Evolutionary conservation across 805 yeast genomes (phyloP).

Genomic region (Metschnikowia vanudenii): DNA sequence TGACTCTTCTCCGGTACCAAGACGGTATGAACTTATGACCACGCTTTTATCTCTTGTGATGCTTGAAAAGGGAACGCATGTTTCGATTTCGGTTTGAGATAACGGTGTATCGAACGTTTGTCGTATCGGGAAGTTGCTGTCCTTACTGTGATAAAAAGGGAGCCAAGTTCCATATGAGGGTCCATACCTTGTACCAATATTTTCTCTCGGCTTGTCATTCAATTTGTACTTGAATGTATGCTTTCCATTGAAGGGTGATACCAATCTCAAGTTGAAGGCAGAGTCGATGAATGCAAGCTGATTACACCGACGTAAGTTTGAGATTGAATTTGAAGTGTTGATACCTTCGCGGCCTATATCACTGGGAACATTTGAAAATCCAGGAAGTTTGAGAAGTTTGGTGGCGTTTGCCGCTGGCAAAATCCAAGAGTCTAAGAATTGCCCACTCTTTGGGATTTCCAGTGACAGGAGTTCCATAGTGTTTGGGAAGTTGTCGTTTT

Average conservation of each 20-base stretch:
- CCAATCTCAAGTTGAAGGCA: conserved; percentile 29
- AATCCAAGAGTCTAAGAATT: conserved; percentile 45
- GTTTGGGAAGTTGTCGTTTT: conserved; percentile 31
- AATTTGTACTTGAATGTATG: conserved; percentile 41
- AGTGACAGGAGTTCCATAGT: conserved; percentile 15
- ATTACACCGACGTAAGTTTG: conserved; percentile 8
- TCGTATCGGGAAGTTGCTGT: background rate
- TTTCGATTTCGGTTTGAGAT: conserved; percentile 56
- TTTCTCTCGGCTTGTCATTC: conserved; percentile 24
- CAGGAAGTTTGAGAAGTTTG: conserved; percentile 28
- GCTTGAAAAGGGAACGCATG: conserved; percentile 43
- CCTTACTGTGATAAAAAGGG: conserved; percentile 5
- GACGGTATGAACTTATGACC: conserved; percentile 29
- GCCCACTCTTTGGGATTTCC: conserved; percentile 8
- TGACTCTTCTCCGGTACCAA: conserved; percentile 18
- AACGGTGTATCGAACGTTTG: conserved; percentile 28
- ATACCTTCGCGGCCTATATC: background rate
- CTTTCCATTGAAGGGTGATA: conserved; percentile 39
- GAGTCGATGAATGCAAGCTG: conserved; percentile 37
- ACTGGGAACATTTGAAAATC: conserved; percentile 12
- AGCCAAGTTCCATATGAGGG: conserved; percentile 5
- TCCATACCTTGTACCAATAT: background rate
- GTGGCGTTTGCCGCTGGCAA: conserved; percentile 37
- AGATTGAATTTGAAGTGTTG: background rate
- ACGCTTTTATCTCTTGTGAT: conserved; percentile 32